Evolutionary conservation across 257 asterid genomes (phyloP), one percentile per base, ranked within the genome.

Genomic region (Echium plantagineum): DNA sequence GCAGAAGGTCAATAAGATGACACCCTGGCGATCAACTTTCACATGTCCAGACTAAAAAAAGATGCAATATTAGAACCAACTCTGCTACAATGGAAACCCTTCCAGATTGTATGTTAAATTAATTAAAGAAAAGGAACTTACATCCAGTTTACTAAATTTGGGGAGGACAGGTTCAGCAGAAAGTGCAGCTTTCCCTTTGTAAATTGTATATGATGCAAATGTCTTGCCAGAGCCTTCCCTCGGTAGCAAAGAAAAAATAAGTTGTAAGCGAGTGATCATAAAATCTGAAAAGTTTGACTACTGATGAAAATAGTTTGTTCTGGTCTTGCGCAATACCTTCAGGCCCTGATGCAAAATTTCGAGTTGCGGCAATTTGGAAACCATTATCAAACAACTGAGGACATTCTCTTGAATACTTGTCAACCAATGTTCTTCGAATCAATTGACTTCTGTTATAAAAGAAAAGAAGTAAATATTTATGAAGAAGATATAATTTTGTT

Each of bases 151-250:
- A 38, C 58, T 69, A 56, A 83, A 87, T 55, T 80, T 78, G 9
- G 94, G 96, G 62, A 78, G 80, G 64, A 66, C 63, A 57, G 95
- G 96, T 64, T 70, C 72, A 55, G 94, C 86, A 62, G 94, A 77
- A 19, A 91, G 83, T 8, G 95, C 87, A 58, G 95, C 94, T 78
- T 87, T 87, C 63, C 96, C 98, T 77, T 91, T 91, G 86, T 55
- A 91, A 72, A 91, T 66, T 15, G 95, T 67, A 72, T 81, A 87
- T 32, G 93, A 81, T 35, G 98, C 90, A 76, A 76, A 85, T 60
- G 82, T 64, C 65, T 55, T 78, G 47, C 65, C 80, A 54, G 74
- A 66, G 72, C 48, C 18, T 71, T 69, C 51, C 69, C 77, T 71
- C 59, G 59, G 61, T 16, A 31, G 48, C 35, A 58, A 31, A 28